Percentiles rank a stretch among this genome's conserved stretches.
These are phyloP conservation scores for Glycine latifolia DNA, from an alignment of 306 rosid species.

Conservation along the genomic window DNA sequence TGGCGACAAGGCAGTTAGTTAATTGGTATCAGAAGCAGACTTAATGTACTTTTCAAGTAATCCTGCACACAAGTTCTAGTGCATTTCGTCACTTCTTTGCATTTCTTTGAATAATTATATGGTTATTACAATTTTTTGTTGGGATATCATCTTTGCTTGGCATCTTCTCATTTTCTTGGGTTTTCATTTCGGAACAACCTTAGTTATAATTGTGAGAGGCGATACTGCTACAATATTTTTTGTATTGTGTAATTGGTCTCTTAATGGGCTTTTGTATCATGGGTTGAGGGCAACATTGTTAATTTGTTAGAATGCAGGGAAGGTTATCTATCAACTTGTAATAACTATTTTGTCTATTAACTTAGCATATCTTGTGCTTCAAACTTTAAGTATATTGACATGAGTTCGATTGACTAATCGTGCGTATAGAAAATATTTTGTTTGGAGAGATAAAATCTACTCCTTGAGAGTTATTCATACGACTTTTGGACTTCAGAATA, in stretches of 20 bases:
- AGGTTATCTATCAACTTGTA: neutral
- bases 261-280: neutral
- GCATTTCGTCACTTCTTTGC: neutral
- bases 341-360: neutral
- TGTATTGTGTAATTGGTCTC: neutral
- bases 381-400: too few relatives aligned
- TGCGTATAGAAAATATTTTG: too few relatives aligned
- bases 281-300: neutral
- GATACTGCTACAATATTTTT: neutral
- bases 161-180: neutral
- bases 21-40: neutral
- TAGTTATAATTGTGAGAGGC: neutral
- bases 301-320: neutral
- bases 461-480: too few relatives aligned
- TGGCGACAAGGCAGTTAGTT: neutral
- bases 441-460: too few relatives aligned
- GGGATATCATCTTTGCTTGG: neutral
- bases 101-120: neutral
- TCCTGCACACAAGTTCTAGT: neutral
- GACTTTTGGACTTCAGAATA: too few relatives aligned
- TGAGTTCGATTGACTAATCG: too few relatives aligned
- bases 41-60: neutral
- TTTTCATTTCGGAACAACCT: neutral
- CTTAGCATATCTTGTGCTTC: neutral
- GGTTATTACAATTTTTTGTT: neutral